These are phyloP conservation scores for Aspergillus taichungensis DNA, from an alignment of 495 filamentous ascomycete species.

Conservation along the genomic window DNA sequence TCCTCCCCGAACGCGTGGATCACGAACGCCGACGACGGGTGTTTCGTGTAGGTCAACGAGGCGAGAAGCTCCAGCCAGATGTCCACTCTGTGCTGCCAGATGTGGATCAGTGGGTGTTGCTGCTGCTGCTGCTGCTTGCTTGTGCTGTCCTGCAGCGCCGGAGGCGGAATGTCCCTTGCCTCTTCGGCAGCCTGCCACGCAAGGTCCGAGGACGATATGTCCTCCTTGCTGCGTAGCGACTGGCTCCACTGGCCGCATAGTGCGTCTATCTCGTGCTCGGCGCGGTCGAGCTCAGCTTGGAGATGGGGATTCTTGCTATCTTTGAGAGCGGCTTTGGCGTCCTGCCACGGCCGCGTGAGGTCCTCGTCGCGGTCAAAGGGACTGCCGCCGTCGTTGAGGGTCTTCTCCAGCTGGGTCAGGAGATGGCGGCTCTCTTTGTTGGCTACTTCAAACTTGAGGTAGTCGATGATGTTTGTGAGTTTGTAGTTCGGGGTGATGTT, in stretches of 20 bases:
- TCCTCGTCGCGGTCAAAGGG: conserved; percentile 35
- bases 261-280: conserved; percentile 4
- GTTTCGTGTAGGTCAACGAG: conserved; percentile 46
- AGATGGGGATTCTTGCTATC: conserved; percentile 17
- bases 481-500: conserved; percentile 49
- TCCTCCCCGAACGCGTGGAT: conserved; percentile 59
- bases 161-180: conserved; percentile 14
- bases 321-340: too few relatives aligned
- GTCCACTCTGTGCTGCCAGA: conserved; percentile 31
- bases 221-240: neutral
- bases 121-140: too few relatives aligned
- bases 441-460: conserved; percentile 57
- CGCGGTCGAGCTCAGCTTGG: conserved; percentile 18
- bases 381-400: conserved; percentile 24
- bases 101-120: conserved; percentile 27
- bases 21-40: conserved; percentile 35
- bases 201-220: conserved; percentile 14
- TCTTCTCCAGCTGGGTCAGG: conserved; percentile 33
- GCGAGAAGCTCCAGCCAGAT: conserved; percentile 48
- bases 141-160: conserved; percentile 19
- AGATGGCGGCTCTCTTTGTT: conserved; percentile 42
- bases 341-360: conserved; percentile 31
- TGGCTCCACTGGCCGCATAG: conserved; percentile 14
- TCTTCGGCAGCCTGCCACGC: conserved; percentile 16
- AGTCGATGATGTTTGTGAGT: conserved; percentile 55